phyloP scores from a whole-genome alignment of 345 rosid species.

The Microthlaspi erraticum region DNA sequence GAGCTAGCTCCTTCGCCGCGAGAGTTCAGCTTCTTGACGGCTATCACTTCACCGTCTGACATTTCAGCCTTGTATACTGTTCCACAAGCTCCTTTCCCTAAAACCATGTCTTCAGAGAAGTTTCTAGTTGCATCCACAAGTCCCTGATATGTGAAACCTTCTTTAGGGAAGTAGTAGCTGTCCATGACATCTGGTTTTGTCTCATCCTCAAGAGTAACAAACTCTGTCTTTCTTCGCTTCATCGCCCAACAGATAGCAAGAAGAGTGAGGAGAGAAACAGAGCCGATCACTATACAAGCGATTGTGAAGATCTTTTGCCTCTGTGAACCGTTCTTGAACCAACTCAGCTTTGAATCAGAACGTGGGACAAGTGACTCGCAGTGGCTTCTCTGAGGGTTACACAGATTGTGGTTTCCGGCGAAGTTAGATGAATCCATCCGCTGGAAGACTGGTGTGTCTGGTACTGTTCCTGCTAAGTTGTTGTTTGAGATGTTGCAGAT shows the following conservation, averaged over 20 bases:
- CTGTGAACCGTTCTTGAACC: constrained; percentile 47
- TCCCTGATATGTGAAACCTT: constrained; percentile 73
- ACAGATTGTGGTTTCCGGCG: constrained; percentile 67
- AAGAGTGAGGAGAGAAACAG: constrained; percentile 55
- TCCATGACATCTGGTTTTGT: constrained; percentile 52
- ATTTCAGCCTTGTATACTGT: constrained; percentile 71
- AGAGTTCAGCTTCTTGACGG: constrained; percentile 73
- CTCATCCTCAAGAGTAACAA: constrained; percentile 54
- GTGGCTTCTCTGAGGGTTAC: constrained; percentile 49
- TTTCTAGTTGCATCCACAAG: constrained; percentile 69
- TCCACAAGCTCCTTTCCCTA: constrained; percentile 90
- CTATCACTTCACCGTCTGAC: constrained; percentile 66
- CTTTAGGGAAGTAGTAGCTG: constrained; percentile 71
- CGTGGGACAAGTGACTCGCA: constrained; percentile 46
- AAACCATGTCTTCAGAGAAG: constrained; percentile 59
- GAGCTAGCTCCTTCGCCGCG: constrained; percentile 62
- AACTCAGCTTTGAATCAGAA: constrained; percentile 41
- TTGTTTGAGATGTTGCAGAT: constrained; percentile 85
- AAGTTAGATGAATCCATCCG: constrained; percentile 70
- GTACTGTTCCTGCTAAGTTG: constrained; percentile 67
- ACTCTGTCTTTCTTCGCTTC: constrained; percentile 51
- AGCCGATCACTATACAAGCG: constrained; percentile 55
- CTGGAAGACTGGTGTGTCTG: constrained; percentile 63
- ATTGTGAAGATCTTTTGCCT: constrained; percentile 55
- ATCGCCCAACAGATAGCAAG: constrained; percentile 56